Evolutionary conservation across 1,139 yeast species (phyloP).

Genomic region (Geotrichum candidum): DNA sequence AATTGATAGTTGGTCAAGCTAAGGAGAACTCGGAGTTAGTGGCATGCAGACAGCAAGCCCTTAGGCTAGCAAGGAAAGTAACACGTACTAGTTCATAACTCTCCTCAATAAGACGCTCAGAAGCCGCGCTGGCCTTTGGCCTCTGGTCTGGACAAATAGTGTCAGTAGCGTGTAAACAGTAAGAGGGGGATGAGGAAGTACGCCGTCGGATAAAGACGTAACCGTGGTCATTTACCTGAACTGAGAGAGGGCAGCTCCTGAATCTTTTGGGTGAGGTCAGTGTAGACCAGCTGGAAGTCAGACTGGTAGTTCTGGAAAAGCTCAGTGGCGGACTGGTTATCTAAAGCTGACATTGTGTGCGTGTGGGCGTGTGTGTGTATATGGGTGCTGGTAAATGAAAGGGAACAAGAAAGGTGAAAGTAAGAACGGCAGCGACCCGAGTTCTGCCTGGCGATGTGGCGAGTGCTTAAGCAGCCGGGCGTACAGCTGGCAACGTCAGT

Average conservation of each 20-base stretch:
- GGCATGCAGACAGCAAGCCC: background rate
- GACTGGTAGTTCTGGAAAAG: conserved; percentile 64
- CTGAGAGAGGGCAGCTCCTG: conserved; percentile 49
- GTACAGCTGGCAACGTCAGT: background rate
- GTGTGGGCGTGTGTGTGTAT: background rate
- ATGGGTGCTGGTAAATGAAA: background rate
- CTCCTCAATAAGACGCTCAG: conserved; percentile 68
- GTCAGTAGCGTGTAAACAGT: background rate
- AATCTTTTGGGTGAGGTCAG: conserved; percentile 63
- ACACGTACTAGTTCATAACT: conserved; percentile 55
- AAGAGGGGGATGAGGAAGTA: conserved; percentile 18
- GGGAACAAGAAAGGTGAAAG: background rate
- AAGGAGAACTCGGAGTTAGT: background rate
- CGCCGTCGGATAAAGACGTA: conserved; percentile 25
- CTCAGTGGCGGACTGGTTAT: conserved; percentile 34
- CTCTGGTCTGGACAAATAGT: conserved; percentile 23
- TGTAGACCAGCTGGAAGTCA: conserved; percentile 65
- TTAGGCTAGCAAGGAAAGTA: background rate
- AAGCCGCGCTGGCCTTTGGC: conserved; percentile 38
- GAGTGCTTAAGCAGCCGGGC: background rate
- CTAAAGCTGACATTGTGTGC: conserved; percentile 6
- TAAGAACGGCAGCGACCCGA: background rate
- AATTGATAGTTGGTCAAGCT: conserved; percentile 68
- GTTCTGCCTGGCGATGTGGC: background rate
- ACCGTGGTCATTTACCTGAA: conserved; percentile 37